These are phyloP conservation scores for Psidium guajava DNA, from an alignment of 345 rosid genomes.

Conservation along the genomic window DNA sequence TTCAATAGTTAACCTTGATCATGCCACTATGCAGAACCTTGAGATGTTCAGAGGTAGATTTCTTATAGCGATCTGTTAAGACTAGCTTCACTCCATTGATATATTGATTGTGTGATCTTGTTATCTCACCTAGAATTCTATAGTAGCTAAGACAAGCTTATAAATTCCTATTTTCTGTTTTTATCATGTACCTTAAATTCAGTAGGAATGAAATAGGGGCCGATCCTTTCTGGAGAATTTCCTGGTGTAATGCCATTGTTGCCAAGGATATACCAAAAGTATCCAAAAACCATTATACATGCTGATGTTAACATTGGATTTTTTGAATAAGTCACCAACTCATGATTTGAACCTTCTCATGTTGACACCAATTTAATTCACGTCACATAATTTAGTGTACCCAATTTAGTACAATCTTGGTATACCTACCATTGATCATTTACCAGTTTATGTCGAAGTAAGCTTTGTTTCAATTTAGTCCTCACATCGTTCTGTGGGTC, in stretches of 20 bases:
- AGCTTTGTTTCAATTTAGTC: not conserved
- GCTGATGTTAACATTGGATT: not conserved
- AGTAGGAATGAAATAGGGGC: not conserved
- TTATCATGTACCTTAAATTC: not conserved
- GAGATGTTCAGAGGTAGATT: slow-evolving; percentile 69
- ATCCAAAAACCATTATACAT: not conserved
- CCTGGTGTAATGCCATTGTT: not conserved
- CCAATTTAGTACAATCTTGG: not conserved
- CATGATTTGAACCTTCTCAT: not conserved
- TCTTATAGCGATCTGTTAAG: not conserved
- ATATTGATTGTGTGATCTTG: not conserved
- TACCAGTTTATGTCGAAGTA: not conserved
- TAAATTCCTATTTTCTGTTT: not conserved
- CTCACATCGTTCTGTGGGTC: not conserved
- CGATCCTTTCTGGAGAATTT: not conserved
- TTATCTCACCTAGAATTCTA: not conserved
- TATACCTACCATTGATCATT: not conserved
- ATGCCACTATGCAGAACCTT: slow-evolving; percentile 72
- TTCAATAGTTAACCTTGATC: slow-evolving; percentile 73
- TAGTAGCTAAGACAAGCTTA: not conserved
- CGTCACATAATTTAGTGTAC: not conserved
- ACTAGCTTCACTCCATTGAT: not conserved
- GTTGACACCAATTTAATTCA: not conserved
- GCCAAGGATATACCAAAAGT: not conserved
- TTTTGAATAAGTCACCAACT: not conserved